Base-by-base conservation (phyloP, 495 filamentous ascomycete species). In the Penicillium steckii region DNA sequence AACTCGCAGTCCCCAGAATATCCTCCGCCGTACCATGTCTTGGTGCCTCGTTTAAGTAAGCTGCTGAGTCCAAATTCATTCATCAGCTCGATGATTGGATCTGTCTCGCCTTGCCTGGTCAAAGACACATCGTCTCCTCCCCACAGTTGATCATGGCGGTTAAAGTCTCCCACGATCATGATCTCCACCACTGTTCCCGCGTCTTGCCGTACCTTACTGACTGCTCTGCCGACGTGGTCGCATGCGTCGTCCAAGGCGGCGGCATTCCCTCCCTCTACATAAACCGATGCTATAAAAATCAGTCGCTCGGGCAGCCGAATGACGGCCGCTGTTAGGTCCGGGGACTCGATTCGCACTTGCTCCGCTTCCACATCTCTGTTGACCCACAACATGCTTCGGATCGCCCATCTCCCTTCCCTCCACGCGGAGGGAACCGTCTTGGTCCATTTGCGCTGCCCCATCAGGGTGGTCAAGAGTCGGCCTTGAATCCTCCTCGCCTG, bases 371-470 rank as follows among this genome's bases (percentile, higher is more conserved):
- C 29, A 26, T 66, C 61, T 12, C 53, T 69, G 3, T 55, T 57
- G 9, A 68, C 46, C 64, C 57, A 71, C 1, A 71, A 56, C 61
- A 67, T 67, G 38, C 63, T 66, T 37, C 57, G 48, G 9, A 66
- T 60, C 13, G 55, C 54, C 65, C 41, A 68, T 53, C 60, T 50
- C 7, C 52, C 54, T 38, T 63, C 53, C 40, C 35, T 55, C 46
- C 15, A 46, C 10, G 48, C 24, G 23, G 56, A 55, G 21, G 59
- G 64, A 15, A 62, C 45, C 47, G 67, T 57, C 38, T 65, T 69
- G 0, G 52, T 67, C 64, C 44, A 69, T 25, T 69, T 59, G n/a
- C 53, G 40, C 37, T 68, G 53, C 56, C 50, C 57, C 40, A 65
- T 67, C 24, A 53, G 57, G 49, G 51, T 62, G 0, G 52, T 65